Base-by-base conservation (phyloP, 2,329 filamentous ascomycete genomes). In the Alternaria postmessia region DNA sequence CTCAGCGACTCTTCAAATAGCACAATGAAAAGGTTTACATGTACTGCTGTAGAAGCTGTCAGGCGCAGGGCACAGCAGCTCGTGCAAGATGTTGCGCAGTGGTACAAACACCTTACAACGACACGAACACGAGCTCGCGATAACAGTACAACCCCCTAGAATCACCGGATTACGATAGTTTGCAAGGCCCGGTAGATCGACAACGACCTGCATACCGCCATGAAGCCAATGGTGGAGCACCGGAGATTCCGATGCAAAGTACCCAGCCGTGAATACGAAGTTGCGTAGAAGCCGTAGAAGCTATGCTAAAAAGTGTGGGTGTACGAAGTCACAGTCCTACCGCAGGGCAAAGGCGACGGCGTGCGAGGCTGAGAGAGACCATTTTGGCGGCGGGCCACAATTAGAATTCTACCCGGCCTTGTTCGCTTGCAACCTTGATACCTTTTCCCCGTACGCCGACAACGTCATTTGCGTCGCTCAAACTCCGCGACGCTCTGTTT, bases 401-500 rank as follows among this genome's bases (percentile, higher is more conserved):
- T 48, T 48, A 34, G 44, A 34, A 34, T 41, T 22, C 26, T 24
- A 1, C 22, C 28, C 18, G 38, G 36, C 8, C 46, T 34, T 36
- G 16, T 41, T 8, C 14, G 30, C 30, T 38, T 36, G 32, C 18
- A 49, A 38, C 46, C 16, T 49, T 32, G 46, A 36, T 18, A 34
- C 30, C n/a, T 9, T 24, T 9, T 9, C 22, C 26, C 51, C 39
- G 49, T 46, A 41, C 53, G 18, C 38, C 9, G 51, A 46, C 54
- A 59, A 55, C 62, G 64, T 63, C 64, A 66, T 57, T 51, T n/a
- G 54, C 59, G 54, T 62, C 54, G 38, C 38, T 22, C 28, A 58
- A 47, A 46, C 57, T 57, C 53, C 51, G 34, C 18, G 44, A 24
- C 22, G 16, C 22, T 32, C 26, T 28, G 36, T 38, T 38, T 26